Evolutionary conservation across 2,329 filamentous ascomycete species (phyloP), one percentile per base, ranked within the genome.

Genomic region (Exserohilum rostratum): DNA sequence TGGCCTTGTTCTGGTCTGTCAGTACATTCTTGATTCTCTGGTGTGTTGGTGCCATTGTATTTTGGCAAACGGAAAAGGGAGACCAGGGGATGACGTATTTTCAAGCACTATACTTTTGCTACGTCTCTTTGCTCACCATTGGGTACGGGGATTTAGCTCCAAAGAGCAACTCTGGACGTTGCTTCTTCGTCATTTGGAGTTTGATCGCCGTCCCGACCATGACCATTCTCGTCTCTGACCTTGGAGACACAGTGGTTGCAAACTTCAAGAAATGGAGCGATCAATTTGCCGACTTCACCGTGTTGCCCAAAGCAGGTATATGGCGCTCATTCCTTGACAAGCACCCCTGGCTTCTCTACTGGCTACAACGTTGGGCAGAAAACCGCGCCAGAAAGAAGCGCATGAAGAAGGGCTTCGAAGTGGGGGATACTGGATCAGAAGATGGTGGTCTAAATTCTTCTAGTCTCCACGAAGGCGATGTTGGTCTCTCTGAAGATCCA

Each of bases 111-210:
- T 96, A 96, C 75, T 96, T 96, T 70, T 87, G 87, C 62, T 97
- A 95, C 72, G 86, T 91, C 30, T 88, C 87, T 2, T 83, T 96
- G 20, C 81, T 92, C 2, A 96, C 93, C 0, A 90, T 96, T 33
- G 93, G 93, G 1, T 96, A 96, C 65, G 93, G 93, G 3, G 91
- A 96, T 61, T 74, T 88, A 5, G 86, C 87, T 1, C 91, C 91
- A 0, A 79, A 86, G n/a, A 90, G 88, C 2, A 93, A 92, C 60
- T 83, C 87, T 0, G 91, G 90, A 1, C 87, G 90, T 50, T 86
- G 90, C 0, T 96, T 96, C 72, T 97, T 96, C 66, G 90, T 97
- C n/a, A 87, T 96, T 51, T 97, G 93, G 93, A 90, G 88, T 12
- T 74, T 97, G 1, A 82, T 96, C 22, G 91, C 92, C 0, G 82